phyloP scores from a whole-genome alignment of 495 filamentous ascomycete genomes.

The Daldinia grandis region DNA sequence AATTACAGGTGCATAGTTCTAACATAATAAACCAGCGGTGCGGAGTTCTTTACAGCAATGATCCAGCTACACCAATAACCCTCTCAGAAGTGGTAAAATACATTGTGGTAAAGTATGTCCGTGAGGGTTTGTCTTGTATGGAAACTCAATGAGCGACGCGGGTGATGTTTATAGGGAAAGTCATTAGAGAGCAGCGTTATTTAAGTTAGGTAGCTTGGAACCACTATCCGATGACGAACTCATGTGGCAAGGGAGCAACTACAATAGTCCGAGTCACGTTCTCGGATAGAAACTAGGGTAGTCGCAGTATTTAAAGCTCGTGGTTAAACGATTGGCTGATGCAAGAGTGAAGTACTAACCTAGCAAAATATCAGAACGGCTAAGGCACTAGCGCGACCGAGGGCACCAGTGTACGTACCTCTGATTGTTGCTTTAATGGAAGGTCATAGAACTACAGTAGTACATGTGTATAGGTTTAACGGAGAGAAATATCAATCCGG shows the following conservation, averaged over 20 bases:
- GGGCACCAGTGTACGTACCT: neutral
- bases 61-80: neutral
- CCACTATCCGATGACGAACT: neutral
- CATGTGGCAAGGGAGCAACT: neutral
- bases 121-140: too few relatives aligned
- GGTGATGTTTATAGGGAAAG: too few relatives aligned
- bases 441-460: too few relatives aligned
- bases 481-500: neutral
- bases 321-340: conserved; percentile 41
- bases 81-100: neutral
- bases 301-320: conserved; percentile 20
- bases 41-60: neutral
- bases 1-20: neutral
- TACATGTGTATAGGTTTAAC: neutral
- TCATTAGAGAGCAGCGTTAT: too few relatives aligned
- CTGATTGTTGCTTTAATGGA: neutral
- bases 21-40: neutral
- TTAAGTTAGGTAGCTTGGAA: too few relatives aligned
- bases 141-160: too few relatives aligned
- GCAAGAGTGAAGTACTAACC: conserved; percentile 1
- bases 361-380: neutral
- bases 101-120: too few relatives aligned
- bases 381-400: neutral
- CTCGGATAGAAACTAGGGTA: neutral
- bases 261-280: conserved; percentile 8